Evolutionary conservation across 1,284 basidiomycete genomes (phyloP).

Genomic region (Agroathelia rolfsii): DNA sequence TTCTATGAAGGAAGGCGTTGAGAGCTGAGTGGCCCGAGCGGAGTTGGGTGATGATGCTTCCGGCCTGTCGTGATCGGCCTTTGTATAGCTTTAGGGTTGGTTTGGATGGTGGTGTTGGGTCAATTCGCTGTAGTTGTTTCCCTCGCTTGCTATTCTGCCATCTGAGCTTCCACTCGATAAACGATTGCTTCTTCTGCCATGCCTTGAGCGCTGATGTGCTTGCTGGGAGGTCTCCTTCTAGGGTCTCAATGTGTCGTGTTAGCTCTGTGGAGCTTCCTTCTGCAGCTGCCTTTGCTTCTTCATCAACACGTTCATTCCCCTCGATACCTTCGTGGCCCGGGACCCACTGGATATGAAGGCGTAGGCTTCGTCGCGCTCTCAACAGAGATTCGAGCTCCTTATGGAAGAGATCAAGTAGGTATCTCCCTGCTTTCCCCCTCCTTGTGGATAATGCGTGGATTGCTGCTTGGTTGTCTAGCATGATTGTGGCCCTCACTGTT

Average conservation of each 20-base stretch:
- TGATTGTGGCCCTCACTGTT: slow-evolving; percentile 8
- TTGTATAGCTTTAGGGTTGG: slow-evolving; percentile 12
- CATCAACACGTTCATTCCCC: slow-evolving; percentile 19
- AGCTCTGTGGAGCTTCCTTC: slow-evolving; percentile 8
- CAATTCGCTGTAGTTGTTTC: slow-evolving; percentile 1
- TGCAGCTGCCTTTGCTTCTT: slow-evolving; percentile 19
- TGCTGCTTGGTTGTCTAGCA: slow-evolving; percentile 16
- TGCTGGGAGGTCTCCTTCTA: slow-evolving; percentile 8
- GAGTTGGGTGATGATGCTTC: slow-evolving; percentile 18
- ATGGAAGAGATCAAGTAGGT: slow-evolving; percentile 14
- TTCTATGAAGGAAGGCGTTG: slow-evolving; percentile 13
- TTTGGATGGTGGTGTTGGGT: slow-evolving; percentile 6
- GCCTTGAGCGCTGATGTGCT: slow-evolving; percentile 15
- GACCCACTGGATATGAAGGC: slow-evolving; percentile 13
- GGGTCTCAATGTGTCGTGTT: slow-evolving; percentile 10
- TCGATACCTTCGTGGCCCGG: slow-evolving; percentile 14
- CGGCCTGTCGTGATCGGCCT: slow-evolving; percentile 12
- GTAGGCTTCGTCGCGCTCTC: not conserved
- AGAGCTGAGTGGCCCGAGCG: slow-evolving; percentile 14
- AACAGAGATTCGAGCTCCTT: slow-evolving; percentile 5
- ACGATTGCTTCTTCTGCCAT: slow-evolving; percentile 5
- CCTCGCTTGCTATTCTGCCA: slow-evolving; percentile 7
- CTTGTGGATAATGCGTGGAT: slow-evolving; percentile 8
- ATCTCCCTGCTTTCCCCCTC: slow-evolving; percentile 10
- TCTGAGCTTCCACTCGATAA: too few relatives aligned